Percentiles rank a stretch among this genome's conserved stretches.
phyloP scores from a whole-genome alignment of 2,329 filamentous ascomycete species.

The Penicillium corylophilum region DNA sequence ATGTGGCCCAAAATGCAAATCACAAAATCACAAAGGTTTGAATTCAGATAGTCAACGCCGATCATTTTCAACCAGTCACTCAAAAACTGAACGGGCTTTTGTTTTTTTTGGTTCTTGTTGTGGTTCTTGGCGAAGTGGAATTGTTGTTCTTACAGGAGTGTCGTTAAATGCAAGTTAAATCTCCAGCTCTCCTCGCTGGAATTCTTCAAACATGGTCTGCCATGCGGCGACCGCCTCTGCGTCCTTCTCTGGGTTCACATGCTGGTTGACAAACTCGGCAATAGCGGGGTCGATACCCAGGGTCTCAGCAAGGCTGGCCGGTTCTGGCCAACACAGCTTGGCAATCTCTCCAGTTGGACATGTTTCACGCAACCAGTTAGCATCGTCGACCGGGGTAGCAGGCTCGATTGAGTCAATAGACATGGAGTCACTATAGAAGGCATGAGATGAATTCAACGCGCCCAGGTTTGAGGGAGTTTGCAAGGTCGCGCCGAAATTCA shows the following conservation, averaged over 20 bases:
- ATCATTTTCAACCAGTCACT: not conserved
- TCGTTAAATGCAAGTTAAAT: not conserved
- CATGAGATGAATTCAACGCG: not conserved
- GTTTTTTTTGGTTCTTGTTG: no score
- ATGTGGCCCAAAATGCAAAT: not conserved
- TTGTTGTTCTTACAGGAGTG: not conserved
- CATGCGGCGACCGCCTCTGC: not conserved
- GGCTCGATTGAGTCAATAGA: not conserved
- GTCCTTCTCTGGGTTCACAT: not conserved
- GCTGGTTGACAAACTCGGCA: not conserved
- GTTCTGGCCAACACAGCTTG: slow-evolving; percentile 24
- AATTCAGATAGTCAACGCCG: not conserved
- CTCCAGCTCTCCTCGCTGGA: not conserved
- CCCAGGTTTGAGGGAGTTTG: not conserved
- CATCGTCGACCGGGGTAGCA: slow-evolving; percentile 10
- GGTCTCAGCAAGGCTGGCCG: slow-evolving; percentile 6
- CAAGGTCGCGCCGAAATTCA: not conserved
- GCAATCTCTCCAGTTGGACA: slow-evolving; percentile 27
- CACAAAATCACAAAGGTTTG: not conserved
- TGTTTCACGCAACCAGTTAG: slow-evolving; percentile 26
- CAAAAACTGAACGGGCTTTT: no score
- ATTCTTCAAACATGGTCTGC: not conserved
- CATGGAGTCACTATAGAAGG: not conserved
- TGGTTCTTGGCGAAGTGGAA: not conserved
- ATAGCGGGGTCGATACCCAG: not conserved